phyloP scores from a whole-genome alignment of 352 stramenopile genomes.

The Pythium oligandrum region DNA sequence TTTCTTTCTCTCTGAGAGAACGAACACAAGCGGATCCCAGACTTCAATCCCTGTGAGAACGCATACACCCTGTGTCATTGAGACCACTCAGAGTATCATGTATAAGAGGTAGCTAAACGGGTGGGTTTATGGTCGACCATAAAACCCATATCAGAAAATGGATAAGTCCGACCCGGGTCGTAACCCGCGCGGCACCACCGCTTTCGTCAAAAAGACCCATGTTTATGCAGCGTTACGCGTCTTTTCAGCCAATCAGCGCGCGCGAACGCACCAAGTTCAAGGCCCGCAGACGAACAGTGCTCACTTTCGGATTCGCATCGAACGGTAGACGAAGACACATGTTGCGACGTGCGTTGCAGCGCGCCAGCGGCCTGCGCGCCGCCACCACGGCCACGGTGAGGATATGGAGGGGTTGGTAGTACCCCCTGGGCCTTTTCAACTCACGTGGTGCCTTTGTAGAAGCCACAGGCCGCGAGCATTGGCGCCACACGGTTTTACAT shows the following conservation, averaged over 20 bases:
- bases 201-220: not conserved
- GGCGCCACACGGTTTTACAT: constrained; percentile 26
- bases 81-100: no score
- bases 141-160: no score
- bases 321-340: constrained; percentile 2
- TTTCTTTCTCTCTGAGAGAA: no score
- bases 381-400: constrained; percentile 8
- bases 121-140: no score
- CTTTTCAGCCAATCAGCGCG: constrained; percentile 11
- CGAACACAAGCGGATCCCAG: not conserved
- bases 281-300: constrained; percentile 9
- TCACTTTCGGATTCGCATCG: not conserved
- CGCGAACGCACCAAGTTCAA: constrained; percentile 17
- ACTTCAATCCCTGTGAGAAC: constrained; percentile 17
- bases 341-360: constrained; percentile 17
- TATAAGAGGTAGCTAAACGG: no score
- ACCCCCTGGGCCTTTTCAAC: not conserved
- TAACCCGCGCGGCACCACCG: no score
- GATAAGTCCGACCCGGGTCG: no score
- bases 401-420: not conserved
- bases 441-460: not conserved
- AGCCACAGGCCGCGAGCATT: constrained; percentile 5
- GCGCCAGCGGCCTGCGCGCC: constrained; percentile 5
- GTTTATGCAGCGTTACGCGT: not conserved
- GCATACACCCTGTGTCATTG: no score